Evolutionary conservation across 345 rosid genomes (phyloP), one percentile per base, ranked within the genome.

Genomic region (Moringa oleifera): DNA sequence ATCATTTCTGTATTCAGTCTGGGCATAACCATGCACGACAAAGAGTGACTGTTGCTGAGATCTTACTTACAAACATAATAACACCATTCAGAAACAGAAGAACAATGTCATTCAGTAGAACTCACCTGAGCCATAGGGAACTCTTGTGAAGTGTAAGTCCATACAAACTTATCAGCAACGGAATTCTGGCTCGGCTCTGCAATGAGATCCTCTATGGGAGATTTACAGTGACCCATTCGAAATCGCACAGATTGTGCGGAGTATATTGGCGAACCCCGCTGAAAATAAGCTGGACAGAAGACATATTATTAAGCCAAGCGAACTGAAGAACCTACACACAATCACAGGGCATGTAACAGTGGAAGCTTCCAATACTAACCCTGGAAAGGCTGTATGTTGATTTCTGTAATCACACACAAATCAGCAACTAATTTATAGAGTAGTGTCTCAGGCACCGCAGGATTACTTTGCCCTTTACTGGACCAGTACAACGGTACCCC

Each of bases 111-210:
- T 3, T 3, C 13, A 41, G 9, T 41, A 16, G 47, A 41, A 58
- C 80, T 59, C 61, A 87, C 99, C 91, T 91, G 99, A 68, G 81
- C 71, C 99, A 95, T 85, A n/a, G 94, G 78, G 74, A 88, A 91
- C 81, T 82, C 85, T 33, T 81, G 81, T 61, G 99, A 88, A 70
- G 89, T 85, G 75, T 91, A 91, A 49, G 90, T 87, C 95, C 91
- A 91, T 23, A 73, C 70, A 51, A 77, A 85, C 53, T 77, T 77
- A 68, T 78, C 80, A 60, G 79, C 71, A 54, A 55, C 63, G 64
- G 53, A 55, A 21, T 21, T 70, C 66, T 75, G 71, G 24, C 28
- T 65, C 25, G 79, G 55, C 57, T 76, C 79, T n/a, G 37, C 65
- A 25, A 72, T 46, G 25, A 55, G 23, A 53, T 72, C 55, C 53